These are phyloP conservation scores for Tuber umbilicatum DNA, from an alignment of 495 filamentous ascomycete species.

Conservation along the genomic window DNA sequence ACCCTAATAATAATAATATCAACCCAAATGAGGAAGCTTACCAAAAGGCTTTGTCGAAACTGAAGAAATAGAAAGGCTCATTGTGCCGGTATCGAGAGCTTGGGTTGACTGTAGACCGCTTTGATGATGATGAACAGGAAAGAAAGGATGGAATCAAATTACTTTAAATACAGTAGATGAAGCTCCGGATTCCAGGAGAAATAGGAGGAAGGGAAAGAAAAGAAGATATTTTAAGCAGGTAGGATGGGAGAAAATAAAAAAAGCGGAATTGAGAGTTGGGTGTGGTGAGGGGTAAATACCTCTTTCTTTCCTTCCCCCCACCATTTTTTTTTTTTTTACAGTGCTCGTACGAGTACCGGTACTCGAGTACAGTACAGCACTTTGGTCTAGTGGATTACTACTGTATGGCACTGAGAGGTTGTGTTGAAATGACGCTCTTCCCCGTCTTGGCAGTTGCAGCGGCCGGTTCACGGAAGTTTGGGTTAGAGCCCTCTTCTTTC, in stretches of 20 bases:
- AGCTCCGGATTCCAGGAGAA: not conserved
- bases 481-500: not conserved
- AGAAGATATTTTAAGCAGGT: not conserved
- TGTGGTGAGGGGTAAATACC: conserved; percentile 4
- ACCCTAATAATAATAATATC: not conserved
- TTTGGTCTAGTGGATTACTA: no score
- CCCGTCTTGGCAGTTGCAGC: not conserved
- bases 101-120: not conserved
- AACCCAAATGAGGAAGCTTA: conserved; percentile 14
- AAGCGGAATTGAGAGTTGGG: not conserved
- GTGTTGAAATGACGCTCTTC: not conserved
- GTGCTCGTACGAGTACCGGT: not conserved
- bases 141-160: not conserved
- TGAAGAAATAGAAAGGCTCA: conserved; percentile 35
- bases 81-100: conserved; percentile 2
- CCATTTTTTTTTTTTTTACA: no score
- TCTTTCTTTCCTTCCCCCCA: not conserved
- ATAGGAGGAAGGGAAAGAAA: not conserved
- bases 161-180: not conserved
- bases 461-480: not conserved
- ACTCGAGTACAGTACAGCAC: not conserved
- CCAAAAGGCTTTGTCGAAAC: conserved; percentile 36
- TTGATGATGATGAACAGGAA: not conserved
- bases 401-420: not conserved
- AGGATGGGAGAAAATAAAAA: not conserved